Evolutionary conservation across 495 filamentous ascomycete species (phyloP).

Genomic region (Hyaloscypha hepaticicola): DNA sequence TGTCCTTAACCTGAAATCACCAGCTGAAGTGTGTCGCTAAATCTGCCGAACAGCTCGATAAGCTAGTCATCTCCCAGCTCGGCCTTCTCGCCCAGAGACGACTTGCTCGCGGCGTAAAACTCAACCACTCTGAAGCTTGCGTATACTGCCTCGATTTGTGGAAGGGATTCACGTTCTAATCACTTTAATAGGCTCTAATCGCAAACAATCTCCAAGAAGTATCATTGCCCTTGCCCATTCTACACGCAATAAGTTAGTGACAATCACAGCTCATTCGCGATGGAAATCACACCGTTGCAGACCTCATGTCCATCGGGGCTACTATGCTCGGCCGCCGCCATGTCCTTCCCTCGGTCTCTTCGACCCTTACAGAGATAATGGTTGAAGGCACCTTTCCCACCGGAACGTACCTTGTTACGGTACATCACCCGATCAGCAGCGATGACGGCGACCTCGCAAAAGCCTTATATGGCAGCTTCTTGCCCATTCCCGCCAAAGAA

Average conservation of each 20-base stretch:
- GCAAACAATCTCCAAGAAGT: conserved; percentile 88
- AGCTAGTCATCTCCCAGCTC: conserved; percentile 89
- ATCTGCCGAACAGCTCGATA: conserved; percentile 69
- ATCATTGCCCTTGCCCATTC: conserved; percentile 7
- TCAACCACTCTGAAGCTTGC: conserved; percentile 90
- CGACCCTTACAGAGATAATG: conserved; percentile 78
- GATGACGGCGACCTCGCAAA: conserved; percentile 85
- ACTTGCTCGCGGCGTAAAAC: conserved; percentile 80
- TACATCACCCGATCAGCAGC: conserved; percentile 83
- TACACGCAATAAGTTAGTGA: conserved; percentile 10
- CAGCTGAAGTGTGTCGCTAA: not conserved
- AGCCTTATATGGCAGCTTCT: conserved; percentile 89
- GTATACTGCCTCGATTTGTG: conserved; percentile 46
- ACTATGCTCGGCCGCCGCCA: conserved; percentile 94
- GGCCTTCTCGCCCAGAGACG: conserved; percentile 86
- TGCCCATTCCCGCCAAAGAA: conserved; percentile 65
- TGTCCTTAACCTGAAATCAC: conserved; percentile 27
- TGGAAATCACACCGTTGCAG: conserved; percentile 87
- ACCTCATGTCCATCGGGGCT: conserved; percentile 88
- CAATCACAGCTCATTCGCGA: conserved; percentile 78
- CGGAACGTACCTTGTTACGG: conserved; percentile 93
- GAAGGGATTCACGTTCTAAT: not conserved
- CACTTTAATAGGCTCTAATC: conserved; percentile 69
- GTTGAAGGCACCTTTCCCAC: conserved; percentile 91
- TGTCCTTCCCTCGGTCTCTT: conserved; percentile 78